These are phyloP conservation scores for Hyphodiscus sp. DNA, from an alignment of 2,329 filamentous ascomycete genomes.

Conservation along the genomic window DNA sequence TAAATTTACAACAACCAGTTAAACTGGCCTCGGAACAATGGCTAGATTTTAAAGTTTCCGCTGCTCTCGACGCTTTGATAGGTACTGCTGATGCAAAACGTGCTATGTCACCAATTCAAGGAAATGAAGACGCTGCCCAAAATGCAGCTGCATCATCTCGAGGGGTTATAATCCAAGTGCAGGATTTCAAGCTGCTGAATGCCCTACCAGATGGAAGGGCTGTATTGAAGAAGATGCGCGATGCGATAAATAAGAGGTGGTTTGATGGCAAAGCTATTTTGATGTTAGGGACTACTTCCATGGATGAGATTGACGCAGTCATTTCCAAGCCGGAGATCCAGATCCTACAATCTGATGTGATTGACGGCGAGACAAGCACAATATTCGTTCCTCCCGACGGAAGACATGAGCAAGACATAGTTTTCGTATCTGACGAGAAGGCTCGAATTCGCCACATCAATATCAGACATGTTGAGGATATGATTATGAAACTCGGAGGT, in stretches of 20 bases:
- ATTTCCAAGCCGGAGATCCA: slow-evolving; percentile 35
- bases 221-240: slow-evolving; percentile 64
- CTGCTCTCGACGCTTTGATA: slow-evolving; percentile 51
- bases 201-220: slow-evolving; percentile 61
- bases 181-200: slow-evolving; percentile 74
- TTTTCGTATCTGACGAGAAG: slow-evolving; percentile 42
- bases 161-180: slow-evolving; percentile 67
- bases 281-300: slow-evolving; percentile 71
- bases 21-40: slow-evolving; percentile 39
- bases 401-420: slow-evolving; percentile 31
- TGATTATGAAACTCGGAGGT: slow-evolving; percentile 39
- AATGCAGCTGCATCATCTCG: slow-evolving; percentile 8
- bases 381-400: slow-evolving; percentile 47
- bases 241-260: slow-evolving; percentile 66
- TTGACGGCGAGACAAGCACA: slow-evolving; percentile 43
- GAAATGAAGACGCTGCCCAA: slow-evolving; percentile 26
- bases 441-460: slow-evolving; percentile 50
- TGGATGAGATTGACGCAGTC: slow-evolving; percentile 39
- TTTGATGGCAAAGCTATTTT: slow-evolving; percentile 64
- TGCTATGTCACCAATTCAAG: background rate
- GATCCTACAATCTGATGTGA: slow-evolving; percentile 37
- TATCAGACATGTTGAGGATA: slow-evolving; percentile 56
- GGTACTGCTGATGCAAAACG: slow-evolving; percentile 37
- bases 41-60: slow-evolving; percentile 55
- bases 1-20: slow-evolving; percentile 21